Percentiles rank a stretch among this genome's conserved stretches.
These are phyloP conservation scores for Hyaloscypha hepaticicola DNA, from an alignment of 495 filamentous ascomycete genomes.

Conservation along the genomic window DNA sequence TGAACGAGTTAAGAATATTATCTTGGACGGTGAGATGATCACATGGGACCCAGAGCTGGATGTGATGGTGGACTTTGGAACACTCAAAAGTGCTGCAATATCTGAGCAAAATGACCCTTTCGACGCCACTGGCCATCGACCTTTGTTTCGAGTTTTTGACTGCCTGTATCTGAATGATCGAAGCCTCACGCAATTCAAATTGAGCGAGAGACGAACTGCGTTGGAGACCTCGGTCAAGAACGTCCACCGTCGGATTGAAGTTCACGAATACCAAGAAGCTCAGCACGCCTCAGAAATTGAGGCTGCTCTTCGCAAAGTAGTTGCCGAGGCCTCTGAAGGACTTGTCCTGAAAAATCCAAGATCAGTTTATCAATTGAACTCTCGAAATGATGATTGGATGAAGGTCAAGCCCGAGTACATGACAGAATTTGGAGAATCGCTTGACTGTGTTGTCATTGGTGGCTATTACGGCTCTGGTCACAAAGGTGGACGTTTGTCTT, in stretches of 20 bases:
- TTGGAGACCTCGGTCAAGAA: conserved; percentile 63
- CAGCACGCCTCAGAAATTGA: conserved; percentile 71
- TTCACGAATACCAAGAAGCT: conserved; percentile 72
- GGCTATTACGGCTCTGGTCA: conserved; percentile 90
- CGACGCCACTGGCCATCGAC: conserved; percentile 65
- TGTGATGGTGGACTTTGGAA: conserved; percentile 85
- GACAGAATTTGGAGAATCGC: conserved; percentile 90
- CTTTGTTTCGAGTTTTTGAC: conserved; percentile 83
- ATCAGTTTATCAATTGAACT: conserved; percentile 81
- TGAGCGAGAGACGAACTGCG: conserved; percentile 78
- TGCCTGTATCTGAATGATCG: conserved; percentile 84
- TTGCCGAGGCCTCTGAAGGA: conserved; percentile 86
- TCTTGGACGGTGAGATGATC: conserved; percentile 97
- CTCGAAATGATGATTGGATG: conserved; percentile 96
- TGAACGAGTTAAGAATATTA: conserved; percentile 74
- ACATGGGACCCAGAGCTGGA: conserved; percentile 93
- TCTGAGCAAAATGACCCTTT: conserved; percentile 78
- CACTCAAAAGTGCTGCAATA: conserved; percentile 87
- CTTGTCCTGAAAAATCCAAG: conserved; percentile 92
- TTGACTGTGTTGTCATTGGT: conserved; percentile 86
- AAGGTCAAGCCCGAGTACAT: conserved; percentile 99
- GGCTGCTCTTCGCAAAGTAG: conserved; percentile 71
- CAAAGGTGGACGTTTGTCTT: conserved; percentile 78
- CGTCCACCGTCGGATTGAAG: conserved; percentile 74
- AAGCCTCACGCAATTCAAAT: conserved; percentile 74